A percentile compares a stretch with the other conserved stretches of the same genome.
phyloP scores from a whole-genome alignment of 371 early-diverging fungal genomes.

The Haplosporangium sp. region DNA sequence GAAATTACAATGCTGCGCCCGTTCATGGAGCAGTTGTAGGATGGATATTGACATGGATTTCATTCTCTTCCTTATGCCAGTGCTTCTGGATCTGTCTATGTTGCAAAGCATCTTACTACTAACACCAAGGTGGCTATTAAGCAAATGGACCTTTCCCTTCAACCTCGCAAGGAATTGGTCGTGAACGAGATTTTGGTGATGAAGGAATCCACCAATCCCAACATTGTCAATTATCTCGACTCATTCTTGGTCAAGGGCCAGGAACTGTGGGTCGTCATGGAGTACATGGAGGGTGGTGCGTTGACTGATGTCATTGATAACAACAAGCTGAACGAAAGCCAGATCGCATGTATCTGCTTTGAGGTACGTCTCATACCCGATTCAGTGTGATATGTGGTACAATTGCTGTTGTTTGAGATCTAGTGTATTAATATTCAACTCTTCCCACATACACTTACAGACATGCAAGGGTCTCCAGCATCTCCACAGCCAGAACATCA shows the following conservation, averaged over 20 bases:
- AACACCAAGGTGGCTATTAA: conserved; percentile 93
- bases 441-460: conserved; percentile 26
- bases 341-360: conserved; percentile 91
- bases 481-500: conserved; percentile 91
- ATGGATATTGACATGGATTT: not conserved
- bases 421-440: not conserved
- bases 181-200: conserved; percentile 97
- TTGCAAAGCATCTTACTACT: conserved; percentile 76
- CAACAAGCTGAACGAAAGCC: conserved; percentile 89
- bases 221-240: conserved; percentile 96
- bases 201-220: conserved; percentile 94
- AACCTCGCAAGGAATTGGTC: conserved; percentile 94
- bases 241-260: conserved; percentile 82
- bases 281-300: conserved; percentile 98
- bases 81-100: conserved; percentile 96
- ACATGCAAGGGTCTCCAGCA: conserved; percentile 90
- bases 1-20: no score
- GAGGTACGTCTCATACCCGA: conserved; percentile 58
- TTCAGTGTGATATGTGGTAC: not conserved
- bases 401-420: not conserved
- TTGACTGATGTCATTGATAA: conserved; percentile 97
- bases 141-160: conserved; percentile 94
- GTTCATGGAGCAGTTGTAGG: no score
- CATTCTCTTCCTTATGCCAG: conserved; percentile 53
- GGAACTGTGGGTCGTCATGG: conserved; percentile 99